Evolutionary conservation across 176 grass and related monocot genomes (phyloP).

Genomic region (Zoysia pacifica): DNA sequence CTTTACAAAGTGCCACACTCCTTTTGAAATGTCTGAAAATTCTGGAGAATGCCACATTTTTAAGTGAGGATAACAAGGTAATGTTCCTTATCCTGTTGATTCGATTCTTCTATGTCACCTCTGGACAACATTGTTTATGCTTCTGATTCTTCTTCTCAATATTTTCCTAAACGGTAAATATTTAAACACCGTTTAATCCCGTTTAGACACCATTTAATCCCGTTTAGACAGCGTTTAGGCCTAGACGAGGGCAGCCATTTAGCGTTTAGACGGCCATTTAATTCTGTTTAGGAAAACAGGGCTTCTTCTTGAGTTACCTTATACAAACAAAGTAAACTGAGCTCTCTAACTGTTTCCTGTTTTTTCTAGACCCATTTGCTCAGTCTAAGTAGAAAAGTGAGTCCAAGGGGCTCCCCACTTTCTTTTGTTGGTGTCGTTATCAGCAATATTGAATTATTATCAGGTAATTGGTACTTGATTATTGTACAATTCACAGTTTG

Average conservation of each 20-base stretch:
- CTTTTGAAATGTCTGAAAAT: conserved; percentile 99
- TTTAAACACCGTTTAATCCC: too few relatives aligned
- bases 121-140: background rate
- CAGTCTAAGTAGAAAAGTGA: conserved; percentile 60
- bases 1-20: conserved; percentile 60
- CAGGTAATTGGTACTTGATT: conserved; percentile 59
- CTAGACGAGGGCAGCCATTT: too few relatives aligned
- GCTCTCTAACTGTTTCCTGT: conserved; percentile 34
- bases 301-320: background rate
- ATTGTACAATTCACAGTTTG: conserved; percentile 23
- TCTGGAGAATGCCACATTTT: conserved; percentile 97
- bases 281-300: too few relatives aligned
- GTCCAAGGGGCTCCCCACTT: conserved; percentile 43
- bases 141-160: too few relatives aligned
- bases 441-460: conserved; percentile 73
- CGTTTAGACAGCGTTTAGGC: too few relatives aligned
- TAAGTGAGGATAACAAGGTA: conserved; percentile 98
- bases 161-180: too few relatives aligned
- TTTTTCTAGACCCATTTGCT: conserved; percentile 77
- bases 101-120: background rate
- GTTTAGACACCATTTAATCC: too few relatives aligned
- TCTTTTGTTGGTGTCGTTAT: conserved; percentile 83
- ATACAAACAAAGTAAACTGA: background rate
- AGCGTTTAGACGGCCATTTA: too few relatives aligned
- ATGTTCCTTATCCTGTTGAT: conserved; percentile 10